Evolutionary conservation across 1,284 basidiomycete species (phyloP).

Genomic region (Pseudomicrostroma phylloplanum): DNA sequence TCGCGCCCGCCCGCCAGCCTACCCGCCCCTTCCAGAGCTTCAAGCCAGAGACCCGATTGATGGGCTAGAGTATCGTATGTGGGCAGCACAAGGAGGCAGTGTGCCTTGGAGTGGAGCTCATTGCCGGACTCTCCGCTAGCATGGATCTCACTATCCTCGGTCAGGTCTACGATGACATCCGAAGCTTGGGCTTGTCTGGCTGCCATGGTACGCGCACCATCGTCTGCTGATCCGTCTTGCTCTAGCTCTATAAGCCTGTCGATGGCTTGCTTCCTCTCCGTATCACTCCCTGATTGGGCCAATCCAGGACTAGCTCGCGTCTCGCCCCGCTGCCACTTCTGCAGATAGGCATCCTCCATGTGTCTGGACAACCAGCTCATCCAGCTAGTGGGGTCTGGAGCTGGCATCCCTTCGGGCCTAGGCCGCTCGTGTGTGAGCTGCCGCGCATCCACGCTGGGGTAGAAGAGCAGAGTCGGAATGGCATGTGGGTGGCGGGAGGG

Average conservation of each 20-base stretch:
- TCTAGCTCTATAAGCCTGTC: slow-evolving; percentile 1
- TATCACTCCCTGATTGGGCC: slow-evolving; percentile 14
- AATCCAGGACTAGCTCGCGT: slow-evolving; percentile 33
- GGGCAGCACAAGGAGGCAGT: slow-evolving; percentile 28
- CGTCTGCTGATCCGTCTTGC: slow-evolving; percentile 3
- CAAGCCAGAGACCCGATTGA: slow-evolving; percentile 31
- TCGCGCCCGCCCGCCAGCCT: not conserved
- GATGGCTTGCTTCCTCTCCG: slow-evolving; percentile 4
- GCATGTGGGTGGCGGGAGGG: slow-evolving; percentile 2
- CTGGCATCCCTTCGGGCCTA: slow-evolving; percentile 22
- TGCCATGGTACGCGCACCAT: too few species aligned
- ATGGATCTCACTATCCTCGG: too few species aligned
- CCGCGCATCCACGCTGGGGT: slow-evolving; percentile 32
- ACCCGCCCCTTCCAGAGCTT: slow-evolving; percentile 8
- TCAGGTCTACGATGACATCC: not conserved
- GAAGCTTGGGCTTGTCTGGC: too few species aligned
- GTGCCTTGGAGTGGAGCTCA: slow-evolving; percentile 24
- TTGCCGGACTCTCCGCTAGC: slow-evolving; percentile 8
- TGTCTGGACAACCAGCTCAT: slow-evolving; percentile 21
- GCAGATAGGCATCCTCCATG: slow-evolving; percentile 29
- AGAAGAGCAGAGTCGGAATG: slow-evolving; percentile 35
- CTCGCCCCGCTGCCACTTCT: slow-evolving; percentile 19
- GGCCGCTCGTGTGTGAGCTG: slow-evolving; percentile 27
- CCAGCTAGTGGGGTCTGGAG: not conserved
- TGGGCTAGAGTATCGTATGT: slow-evolving; percentile 30